phyloP scores from a whole-genome alignment of 2,329 filamentous ascomycete genomes.

The Knufia fluminis region DNA sequence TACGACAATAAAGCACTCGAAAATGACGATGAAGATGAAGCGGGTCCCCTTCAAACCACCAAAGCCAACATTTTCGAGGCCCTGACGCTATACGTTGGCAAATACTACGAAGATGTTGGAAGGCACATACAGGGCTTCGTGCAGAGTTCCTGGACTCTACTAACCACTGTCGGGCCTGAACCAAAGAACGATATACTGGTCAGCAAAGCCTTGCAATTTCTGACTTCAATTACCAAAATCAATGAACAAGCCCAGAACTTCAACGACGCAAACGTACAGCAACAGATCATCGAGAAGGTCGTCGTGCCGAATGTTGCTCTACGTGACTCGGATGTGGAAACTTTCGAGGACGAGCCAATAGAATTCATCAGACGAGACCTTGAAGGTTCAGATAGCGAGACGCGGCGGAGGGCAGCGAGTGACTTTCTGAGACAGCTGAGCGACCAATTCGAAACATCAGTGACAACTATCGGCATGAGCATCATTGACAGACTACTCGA shows the following conservation, averaged over 20 bases:
- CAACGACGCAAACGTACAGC: constrained; percentile 68
- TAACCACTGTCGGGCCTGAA: constrained; percentile 76
- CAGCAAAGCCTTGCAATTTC: constrained; percentile 86
- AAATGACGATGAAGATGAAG: constrained; percentile 82
- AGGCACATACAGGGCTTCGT: constrained; percentile 74
- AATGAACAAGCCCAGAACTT: constrained; percentile 72
- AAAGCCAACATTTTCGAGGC: constrained; percentile 91
- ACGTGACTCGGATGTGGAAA: constrained; percentile 84
- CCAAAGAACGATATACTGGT: constrained; percentile 92
- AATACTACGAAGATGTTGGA: constrained; percentile 91
- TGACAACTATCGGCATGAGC: constrained; percentile 75
- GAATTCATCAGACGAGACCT: constrained; percentile 94
- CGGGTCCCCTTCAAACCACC: constrained; percentile 72
- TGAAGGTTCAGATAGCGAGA: constrained; percentile 93
- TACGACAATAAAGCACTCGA: constrained; percentile 78
- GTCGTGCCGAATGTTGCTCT: constrained; percentile 87
- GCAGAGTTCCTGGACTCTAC: constrained; percentile 77
- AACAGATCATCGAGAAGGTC: constrained; percentile 89
- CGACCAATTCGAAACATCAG: constrained; percentile 74
- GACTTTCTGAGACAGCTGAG: constrained; percentile 87
- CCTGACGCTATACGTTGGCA: constrained; percentile 81
- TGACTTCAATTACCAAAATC: constrained; percentile 78
- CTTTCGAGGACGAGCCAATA: constrained; percentile 97
- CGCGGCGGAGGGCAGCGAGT: constrained; percentile 79
- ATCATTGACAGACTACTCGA: constrained; percentile 80